These are phyloP conservation scores for Zymoseptoria passerinii DNA, from an alignment of 2,329 filamentous ascomycete genomes.

Conservation along the genomic window DNA sequence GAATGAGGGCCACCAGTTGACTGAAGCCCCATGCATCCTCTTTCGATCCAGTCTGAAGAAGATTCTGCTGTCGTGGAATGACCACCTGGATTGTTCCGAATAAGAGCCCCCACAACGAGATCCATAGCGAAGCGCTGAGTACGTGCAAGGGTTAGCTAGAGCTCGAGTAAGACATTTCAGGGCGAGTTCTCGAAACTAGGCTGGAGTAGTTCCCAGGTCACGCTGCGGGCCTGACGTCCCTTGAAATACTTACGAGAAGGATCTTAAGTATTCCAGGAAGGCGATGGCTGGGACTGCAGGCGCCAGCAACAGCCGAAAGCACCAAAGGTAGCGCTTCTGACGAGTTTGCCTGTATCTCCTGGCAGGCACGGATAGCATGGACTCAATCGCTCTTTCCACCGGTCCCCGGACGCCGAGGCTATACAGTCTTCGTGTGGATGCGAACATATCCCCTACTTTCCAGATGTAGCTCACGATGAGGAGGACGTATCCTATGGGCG, in stretches of 20 bases:
- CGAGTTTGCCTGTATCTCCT: constrained; percentile 6
- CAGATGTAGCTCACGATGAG: constrained; percentile 22
- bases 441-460: constrained; percentile 21
- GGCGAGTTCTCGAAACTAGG: too few species aligned
- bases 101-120: constrained; percentile 17
- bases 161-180: too few species aligned
- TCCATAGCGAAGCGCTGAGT: constrained; percentile 13
- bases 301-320: constrained; percentile 9
- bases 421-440: constrained; percentile 7
- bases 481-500: constrained; percentile 14
- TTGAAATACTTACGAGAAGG: constrained; percentile 10
- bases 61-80: constrained; percentile 13
- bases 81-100: constrained; percentile 21
- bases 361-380: constrained; percentile 6
- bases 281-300: constrained; percentile 9
- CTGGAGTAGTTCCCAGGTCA: too few species aligned
- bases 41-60: constrained; percentile 1
- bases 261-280: constrained; percentile 15
- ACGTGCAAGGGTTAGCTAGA: too few species aligned
- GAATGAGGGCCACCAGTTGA: constrained; percentile 20
- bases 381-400: constrained; percentile 10
- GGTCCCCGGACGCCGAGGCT: constrained; percentile 11
- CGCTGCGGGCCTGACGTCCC: too few species aligned
- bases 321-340: constrained; percentile 3
- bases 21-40: constrained; percentile 16